These are phyloP conservation scores for Fonsecaea monophora DNA, from an alignment of 2,329 filamentous ascomycete genomes.

Conservation along the genomic window DNA sequence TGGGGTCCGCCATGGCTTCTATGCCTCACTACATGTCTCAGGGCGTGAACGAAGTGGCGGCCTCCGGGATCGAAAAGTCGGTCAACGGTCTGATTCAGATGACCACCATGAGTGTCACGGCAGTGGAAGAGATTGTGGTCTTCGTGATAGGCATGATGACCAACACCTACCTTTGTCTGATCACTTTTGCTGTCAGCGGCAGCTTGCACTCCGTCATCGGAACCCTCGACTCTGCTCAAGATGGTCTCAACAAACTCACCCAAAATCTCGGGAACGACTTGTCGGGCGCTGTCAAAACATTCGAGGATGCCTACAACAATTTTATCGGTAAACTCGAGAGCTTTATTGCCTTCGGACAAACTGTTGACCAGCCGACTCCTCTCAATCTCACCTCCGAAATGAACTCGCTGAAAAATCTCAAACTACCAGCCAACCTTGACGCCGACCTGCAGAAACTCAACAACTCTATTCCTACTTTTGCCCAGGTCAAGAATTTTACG, in stretches of 20 bases:
- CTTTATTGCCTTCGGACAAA: slow-evolving; percentile 46
- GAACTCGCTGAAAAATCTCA: slow-evolving; percentile 70
- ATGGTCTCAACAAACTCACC: slow-evolving; percentile 65
- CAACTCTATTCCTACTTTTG: slow-evolving; percentile 79
- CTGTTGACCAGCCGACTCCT: slow-evolving; percentile 54
- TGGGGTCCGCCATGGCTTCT: slow-evolving; percentile 94
- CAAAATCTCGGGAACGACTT: slow-evolving; percentile 56
- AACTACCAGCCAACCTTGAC: slow-evolving; percentile 72
- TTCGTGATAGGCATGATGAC: slow-evolving; percentile 94
- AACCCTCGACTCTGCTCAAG: slow-evolving; percentile 65
- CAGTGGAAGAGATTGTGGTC: slow-evolving; percentile 83
- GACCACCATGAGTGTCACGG: slow-evolving; percentile 78
- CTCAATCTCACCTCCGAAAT: slow-evolving; percentile 72
- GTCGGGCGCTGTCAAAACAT: slow-evolving; percentile 48
- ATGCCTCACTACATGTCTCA: slow-evolving; percentile 94
- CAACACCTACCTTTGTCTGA: slow-evolving; percentile 86
- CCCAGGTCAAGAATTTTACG: slow-evolving; percentile 81
- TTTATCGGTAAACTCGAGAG: slow-evolving; percentile 63
- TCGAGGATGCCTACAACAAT: slow-evolving; percentile 63
- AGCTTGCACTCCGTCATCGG: slow-evolving; percentile 73
- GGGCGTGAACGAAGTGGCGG: slow-evolving; percentile 86
- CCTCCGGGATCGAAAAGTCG: slow-evolving; percentile 77
- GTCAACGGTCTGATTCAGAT: slow-evolving; percentile 80
- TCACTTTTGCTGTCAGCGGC: slow-evolving; percentile 80
- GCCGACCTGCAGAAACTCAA: slow-evolving; percentile 75